Evolutionary conservation across 1,139 yeast species (phyloP).

Genomic region (Candida buenavistaensis): DNA sequence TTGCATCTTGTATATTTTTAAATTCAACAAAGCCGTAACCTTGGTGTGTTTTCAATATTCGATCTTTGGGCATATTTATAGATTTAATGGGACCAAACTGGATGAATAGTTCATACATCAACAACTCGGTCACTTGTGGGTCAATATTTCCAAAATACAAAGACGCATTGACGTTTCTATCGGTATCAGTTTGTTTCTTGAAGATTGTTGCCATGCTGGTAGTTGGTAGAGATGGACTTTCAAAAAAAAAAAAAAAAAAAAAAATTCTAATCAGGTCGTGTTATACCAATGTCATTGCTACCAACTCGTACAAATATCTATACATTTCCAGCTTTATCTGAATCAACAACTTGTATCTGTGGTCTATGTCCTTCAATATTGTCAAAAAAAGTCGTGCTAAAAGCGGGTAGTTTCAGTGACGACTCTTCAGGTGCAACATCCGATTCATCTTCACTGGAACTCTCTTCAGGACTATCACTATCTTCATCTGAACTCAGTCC

Average conservation of each 20-base stretch:
- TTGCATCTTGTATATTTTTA: slow-evolving; percentile 59
- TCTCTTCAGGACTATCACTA: slow-evolving; percentile 3
- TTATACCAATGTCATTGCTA: no score
- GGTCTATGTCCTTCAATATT: background rate
- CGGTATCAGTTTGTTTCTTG: slow-evolving; percentile 36
- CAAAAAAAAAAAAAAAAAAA: background rate
- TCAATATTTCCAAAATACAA: slow-evolving; percentile 86
- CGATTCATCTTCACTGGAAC: slow-evolving; percentile 10
- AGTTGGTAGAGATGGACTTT: background rate
- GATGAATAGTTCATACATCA: slow-evolving; percentile 76
- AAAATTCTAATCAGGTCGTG: background rate
- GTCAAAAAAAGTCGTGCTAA: background rate
- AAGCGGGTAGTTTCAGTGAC: slow-evolving; percentile 19
- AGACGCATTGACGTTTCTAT: slow-evolving; percentile 64
- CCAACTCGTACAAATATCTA: no score
- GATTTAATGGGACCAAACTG: slow-evolving; percentile 81
- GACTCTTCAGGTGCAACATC: slow-evolving; percentile 21
- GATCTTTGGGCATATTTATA: slow-evolving; percentile 77
- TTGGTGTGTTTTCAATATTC: slow-evolving; percentile 68
- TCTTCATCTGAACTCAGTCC: slow-evolving; percentile 14
- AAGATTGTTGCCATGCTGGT: slow-evolving; percentile 30
- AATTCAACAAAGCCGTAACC: slow-evolving; percentile 91
- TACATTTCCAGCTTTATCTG: background rate
- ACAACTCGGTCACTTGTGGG: slow-evolving; percentile 62
- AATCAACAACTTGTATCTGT: slow-evolving; percentile 4